A percentile compares a stretch with the other conserved stretches of the same genome.
Evolutionary conservation across 768 basidiomycete species (phyloP).

Genomic region (Baorangia bicolor): DNA sequence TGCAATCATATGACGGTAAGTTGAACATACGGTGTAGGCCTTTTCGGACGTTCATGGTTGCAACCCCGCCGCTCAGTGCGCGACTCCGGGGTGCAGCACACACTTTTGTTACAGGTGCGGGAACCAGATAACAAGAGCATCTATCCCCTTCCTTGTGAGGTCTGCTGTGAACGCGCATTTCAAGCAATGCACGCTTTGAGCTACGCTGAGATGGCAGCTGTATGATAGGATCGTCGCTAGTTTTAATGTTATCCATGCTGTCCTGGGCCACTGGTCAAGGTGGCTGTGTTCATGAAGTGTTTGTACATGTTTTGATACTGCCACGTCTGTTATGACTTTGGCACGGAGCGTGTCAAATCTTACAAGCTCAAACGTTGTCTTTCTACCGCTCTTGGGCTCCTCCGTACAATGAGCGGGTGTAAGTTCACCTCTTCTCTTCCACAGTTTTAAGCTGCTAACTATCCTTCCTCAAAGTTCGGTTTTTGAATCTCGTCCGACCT

Average conservation of each 20-base stretch:
- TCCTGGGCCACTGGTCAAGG: background rate
- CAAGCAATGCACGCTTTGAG: conserved; percentile 31
- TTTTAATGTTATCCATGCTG: background rate
- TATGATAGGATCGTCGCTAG: background rate
- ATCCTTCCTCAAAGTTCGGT: conserved; percentile 59
- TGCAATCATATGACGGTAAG: conserved; percentile 64
- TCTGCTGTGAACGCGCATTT: conserved; percentile 36
- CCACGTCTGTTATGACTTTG: conserved; percentile 29
- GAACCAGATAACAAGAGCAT: conserved; percentile 41
- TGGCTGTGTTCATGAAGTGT: conserved; percentile 19
- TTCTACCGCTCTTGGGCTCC: conserved; percentile 24
- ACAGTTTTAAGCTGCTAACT: conserved; percentile 2
- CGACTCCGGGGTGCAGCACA: conserved; percentile 51
- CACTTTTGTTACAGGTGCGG: conserved; percentile 58
- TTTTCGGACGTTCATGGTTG: background rate
- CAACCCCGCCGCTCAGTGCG: conserved; percentile 38
- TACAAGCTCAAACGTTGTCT: conserved; percentile 21
- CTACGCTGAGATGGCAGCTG: background rate
- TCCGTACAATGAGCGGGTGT: conserved; percentile 76
- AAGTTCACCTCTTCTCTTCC: conserved; percentile 33
- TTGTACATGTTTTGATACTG: conserved; percentile 30
- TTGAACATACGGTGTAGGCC: background rate
- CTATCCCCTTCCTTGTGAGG: conserved; percentile 30
- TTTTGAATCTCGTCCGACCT: conserved; percentile 96
- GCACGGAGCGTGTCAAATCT: conserved; percentile 17